A percentile compares a stretch with the other conserved stretches of the same genome.
Conservation (phyloP, 1,284 basidiomycete species). For the Cutaneotrichosporon daszewskae region DNA sequence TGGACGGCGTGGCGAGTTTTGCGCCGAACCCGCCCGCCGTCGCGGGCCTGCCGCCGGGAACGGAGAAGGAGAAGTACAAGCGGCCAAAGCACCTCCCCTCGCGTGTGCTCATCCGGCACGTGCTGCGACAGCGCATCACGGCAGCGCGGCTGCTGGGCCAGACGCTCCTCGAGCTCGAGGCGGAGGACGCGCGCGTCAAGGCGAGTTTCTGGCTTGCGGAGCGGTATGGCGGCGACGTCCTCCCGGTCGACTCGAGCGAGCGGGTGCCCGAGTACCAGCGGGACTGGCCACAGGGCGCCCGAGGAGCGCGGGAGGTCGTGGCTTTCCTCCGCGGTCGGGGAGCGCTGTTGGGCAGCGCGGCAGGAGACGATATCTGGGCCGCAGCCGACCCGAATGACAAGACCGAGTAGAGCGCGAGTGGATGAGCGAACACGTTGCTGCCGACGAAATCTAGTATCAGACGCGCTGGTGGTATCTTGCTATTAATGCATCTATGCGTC, state of each 20-base stretch:
- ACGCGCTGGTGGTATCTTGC: too few relatives aligned
- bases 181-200: slow-evolving; percentile 27
- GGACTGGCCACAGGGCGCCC: slow-evolving; percentile 32
- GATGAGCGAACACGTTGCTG: neutral
- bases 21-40: slow-evolving; percentile 39
- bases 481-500: neutral
- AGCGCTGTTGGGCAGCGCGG: slow-evolving; percentile 29
- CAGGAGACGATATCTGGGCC: slow-evolving; percentile 28
- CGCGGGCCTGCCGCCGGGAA: slow-evolving; percentile 30
- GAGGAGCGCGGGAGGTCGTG: slow-evolving; percentile 42
- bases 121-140: slow-evolving; percentile 70
- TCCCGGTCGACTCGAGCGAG: slow-evolving; percentile 17
- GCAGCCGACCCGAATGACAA: slow-evolving; percentile 5
- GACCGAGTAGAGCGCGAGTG: neutral
- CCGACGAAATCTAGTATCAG: too few relatives aligned
- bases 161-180: slow-evolving; percentile 64
- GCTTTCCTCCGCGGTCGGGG: slow-evolving; percentile 39
- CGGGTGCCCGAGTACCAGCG: slow-evolving; percentile 26
- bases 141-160: slow-evolving; percentile 65
- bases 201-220: slow-evolving; percentile 44
- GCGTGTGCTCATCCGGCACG: slow-evolving; percentile 74
- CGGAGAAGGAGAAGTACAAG: slow-evolving; percentile 29
- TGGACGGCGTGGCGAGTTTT: slow-evolving; percentile 29
- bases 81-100: slow-evolving; percentile 58
- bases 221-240: slow-evolving; percentile 31